Percentiles rank a stretch among this genome's conserved stretches.
Conservation (phyloP, 768 basidiomycete genomes). For the Boletus subcaerulescens region DNA sequence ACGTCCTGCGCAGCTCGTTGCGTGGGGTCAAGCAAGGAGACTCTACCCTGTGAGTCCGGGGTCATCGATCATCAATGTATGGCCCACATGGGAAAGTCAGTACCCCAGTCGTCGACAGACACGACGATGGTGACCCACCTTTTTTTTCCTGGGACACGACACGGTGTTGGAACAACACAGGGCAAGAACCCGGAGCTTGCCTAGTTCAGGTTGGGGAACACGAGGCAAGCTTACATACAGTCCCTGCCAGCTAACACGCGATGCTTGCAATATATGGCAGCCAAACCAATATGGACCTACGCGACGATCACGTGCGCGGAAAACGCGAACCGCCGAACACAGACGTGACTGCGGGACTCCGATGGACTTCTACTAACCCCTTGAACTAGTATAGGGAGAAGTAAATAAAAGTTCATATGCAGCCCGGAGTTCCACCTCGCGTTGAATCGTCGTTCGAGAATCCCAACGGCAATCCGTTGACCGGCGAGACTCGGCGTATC, state of each 20-base stretch:
- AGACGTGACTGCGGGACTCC: no score
- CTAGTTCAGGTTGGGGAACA: constrained; percentile 25
- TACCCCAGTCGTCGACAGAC: neutral
- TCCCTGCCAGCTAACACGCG: constrained; percentile 11
- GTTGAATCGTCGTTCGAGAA: no score
- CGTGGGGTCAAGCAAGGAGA: constrained; percentile 8
- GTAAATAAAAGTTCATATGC: no score
- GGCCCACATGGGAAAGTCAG: neutral
- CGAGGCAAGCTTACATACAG: constrained; percentile 32
- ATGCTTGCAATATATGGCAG: constrained; percentile 4
- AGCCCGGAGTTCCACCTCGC: no score
- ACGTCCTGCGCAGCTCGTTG: constrained; percentile 31
- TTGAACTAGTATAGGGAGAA: no score
- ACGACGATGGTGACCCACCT: constrained; percentile 19
- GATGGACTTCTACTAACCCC: no score
- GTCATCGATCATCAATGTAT: neutral
- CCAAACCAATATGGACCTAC: constrained; percentile 5
- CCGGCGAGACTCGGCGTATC: no score
- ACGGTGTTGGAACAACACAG: constrained; percentile 22
- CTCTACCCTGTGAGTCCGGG: neutral
- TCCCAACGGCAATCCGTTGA: no score
- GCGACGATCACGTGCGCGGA: constrained; percentile 22
- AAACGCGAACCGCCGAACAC: no score
- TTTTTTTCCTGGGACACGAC: constrained; percentile 19
- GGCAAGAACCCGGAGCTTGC: constrained; percentile 22